These are phyloP conservation scores for Tetracladium setigerum DNA, from an alignment of 495 filamentous ascomycete species.

Conservation along the genomic window DNA sequence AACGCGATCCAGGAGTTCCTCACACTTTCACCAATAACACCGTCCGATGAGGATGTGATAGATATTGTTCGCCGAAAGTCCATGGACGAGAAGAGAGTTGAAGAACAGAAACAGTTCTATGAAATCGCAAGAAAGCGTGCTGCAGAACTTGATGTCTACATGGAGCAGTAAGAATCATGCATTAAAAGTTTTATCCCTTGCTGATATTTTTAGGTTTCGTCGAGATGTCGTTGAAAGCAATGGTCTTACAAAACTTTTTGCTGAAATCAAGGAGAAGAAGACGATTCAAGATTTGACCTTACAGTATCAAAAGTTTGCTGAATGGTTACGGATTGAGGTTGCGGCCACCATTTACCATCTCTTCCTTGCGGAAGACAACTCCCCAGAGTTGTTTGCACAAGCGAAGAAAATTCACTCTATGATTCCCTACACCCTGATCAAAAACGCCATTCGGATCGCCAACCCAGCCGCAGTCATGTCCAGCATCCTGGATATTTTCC, in stretches of 20 bases:
- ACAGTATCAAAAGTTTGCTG: conserved; percentile 96
- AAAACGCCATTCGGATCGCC: conserved; percentile 92
- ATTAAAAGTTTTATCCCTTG: background rate
- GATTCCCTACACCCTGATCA: conserved; percentile 85
- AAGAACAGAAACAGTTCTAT: conserved; percentile 91
- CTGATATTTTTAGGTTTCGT: conserved; percentile 34
- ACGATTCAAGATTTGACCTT: conserved; percentile 80
- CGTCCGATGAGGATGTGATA: conserved; percentile 72
- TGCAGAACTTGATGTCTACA: conserved; percentile 89
- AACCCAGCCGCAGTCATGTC: conserved; percentile 96
- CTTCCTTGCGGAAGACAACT: conserved; percentile 97
- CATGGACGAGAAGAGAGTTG: conserved; percentile 79
- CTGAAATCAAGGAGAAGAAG: conserved; percentile 82
- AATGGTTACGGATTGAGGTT: conserved; percentile 96
- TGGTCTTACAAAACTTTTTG: conserved; percentile 87
- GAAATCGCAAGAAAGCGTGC: conserved; percentile 89
- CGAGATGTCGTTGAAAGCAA: conserved; percentile 55
- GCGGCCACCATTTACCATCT: conserved; percentile 95
- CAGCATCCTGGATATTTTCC: conserved; percentile 84
- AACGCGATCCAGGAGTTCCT: conserved; percentile 79
- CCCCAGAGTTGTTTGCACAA: conserved; percentile 90
- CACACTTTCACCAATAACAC: conserved; percentile 53
- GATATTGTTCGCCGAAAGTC: conserved; percentile 73
- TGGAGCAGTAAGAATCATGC: conserved; percentile 72
- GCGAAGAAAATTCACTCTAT: conserved; percentile 88